phyloP scores from a whole-genome alignment of 805 yeast species.

The Teunomyces aglyptinius region DNA sequence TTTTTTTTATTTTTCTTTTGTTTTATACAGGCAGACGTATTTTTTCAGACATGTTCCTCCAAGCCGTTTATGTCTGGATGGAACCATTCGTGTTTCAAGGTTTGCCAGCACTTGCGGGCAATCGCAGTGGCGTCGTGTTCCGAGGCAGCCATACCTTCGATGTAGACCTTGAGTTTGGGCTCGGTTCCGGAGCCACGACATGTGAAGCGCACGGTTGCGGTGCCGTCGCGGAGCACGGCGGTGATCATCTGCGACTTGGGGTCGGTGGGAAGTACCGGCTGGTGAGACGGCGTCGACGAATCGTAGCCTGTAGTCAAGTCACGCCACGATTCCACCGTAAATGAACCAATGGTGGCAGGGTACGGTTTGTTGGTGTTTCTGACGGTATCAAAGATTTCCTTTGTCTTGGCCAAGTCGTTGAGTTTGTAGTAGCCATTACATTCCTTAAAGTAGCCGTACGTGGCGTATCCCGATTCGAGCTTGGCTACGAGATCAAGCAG shows the following conservation, averaged over 20 bases:
- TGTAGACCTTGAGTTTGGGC: slow-evolving; percentile 88
- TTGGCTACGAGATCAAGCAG: slow-evolving; percentile 43
- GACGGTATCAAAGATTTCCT: slow-evolving; percentile 51
- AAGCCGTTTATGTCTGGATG: slow-evolving; percentile 48
- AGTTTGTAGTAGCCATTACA: slow-evolving; percentile 83
- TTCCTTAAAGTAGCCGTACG: slow-evolving; percentile 80
- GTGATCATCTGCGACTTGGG: slow-evolving; percentile 85
- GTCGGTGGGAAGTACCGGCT: slow-evolving; percentile 71
- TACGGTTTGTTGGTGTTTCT: slow-evolving; percentile 33
- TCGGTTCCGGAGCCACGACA: slow-evolving; percentile 96
- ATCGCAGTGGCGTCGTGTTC: slow-evolving; percentile 48
- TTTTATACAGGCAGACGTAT: not conserved
- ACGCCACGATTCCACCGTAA: slow-evolving; percentile 64
- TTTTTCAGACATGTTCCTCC: slow-evolving; percentile 33
- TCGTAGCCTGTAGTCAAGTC: slow-evolving; percentile 85
- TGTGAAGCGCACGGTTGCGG: slow-evolving; percentile 60
- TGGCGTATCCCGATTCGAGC: slow-evolving; percentile 55
- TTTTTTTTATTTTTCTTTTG: not conserved
- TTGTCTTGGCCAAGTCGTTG: slow-evolving; percentile 51
- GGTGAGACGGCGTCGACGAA: slow-evolving; percentile 55
- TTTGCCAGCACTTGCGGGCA: slow-evolving; percentile 68
- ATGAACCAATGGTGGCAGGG: slow-evolving; percentile 57
- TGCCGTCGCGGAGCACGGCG: slow-evolving; percentile 36
- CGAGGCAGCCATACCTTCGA: slow-evolving; percentile 62
- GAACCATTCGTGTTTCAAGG: slow-evolving; percentile 64